These are phyloP conservation scores for Saturnispora dispora DNA, from an alignment of 805 yeast genomes.

Conservation along the genomic window DNA sequence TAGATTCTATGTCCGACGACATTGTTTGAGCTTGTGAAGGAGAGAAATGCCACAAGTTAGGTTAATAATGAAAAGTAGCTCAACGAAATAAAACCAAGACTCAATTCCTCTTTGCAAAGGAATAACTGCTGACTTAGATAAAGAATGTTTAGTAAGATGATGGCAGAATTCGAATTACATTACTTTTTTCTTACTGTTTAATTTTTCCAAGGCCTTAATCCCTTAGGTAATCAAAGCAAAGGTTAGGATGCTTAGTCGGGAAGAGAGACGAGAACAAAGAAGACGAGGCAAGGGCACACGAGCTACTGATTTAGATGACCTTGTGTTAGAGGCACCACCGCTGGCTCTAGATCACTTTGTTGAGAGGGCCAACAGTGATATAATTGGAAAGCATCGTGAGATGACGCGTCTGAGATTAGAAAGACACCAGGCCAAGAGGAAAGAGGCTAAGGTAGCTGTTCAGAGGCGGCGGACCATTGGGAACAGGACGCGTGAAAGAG, in stretches of 20 bases:
- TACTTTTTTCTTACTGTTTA: background rate
- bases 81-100: background rate
- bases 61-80: background rate
- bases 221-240: background rate
- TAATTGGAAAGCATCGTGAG: background rate
- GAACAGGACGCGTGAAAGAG: slow-evolving; percentile 1
- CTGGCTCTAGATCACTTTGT: background rate
- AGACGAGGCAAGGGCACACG: slow-evolving; percentile 27
- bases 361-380: background rate
- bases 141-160: background rate
- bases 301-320: slow-evolving; percentile 18
- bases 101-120: background rate
- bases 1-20: slow-evolving; percentile 1
- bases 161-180: background rate
- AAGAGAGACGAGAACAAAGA: slow-evolving; percentile 23
- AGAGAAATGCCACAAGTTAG: background rate
- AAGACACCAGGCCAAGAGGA: background rate
- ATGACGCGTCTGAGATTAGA: background rate
- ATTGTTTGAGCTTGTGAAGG: background rate
- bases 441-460: background rate
- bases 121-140: background rate
- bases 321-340: slow-evolving; percentile 20
- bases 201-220: background rate
- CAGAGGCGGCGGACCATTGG: slow-evolving; percentile 9
- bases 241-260: slow-evolving; percentile 11